Percentiles rank a stretch among this genome's conserved stretches.
Evolutionary conservation across 805 yeast genomes (phyloP).

Genomic region (Naumovozyma castellii): DNA sequence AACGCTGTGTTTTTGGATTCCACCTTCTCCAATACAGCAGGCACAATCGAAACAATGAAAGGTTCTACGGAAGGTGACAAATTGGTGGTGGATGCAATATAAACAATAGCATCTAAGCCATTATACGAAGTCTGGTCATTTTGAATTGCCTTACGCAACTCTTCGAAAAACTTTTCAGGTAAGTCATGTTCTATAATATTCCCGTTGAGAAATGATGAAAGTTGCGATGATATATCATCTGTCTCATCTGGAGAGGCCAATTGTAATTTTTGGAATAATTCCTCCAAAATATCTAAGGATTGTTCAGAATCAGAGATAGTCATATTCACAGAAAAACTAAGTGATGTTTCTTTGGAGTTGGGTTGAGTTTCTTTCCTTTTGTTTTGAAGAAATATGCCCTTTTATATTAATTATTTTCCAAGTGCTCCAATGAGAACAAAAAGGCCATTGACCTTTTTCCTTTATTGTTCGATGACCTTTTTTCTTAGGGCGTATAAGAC

Average conservation of each 20-base stretch:
- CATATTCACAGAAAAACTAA: background rate
- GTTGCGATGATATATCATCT: conserved; percentile 74
- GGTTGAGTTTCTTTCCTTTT: no score
- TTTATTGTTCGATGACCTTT: no score
- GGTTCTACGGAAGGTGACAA: conserved; percentile 91
- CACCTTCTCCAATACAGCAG: conserved; percentile 58
- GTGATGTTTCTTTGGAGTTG: no score
- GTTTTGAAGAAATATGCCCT: no score
- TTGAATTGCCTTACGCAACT: conserved; percentile 62
- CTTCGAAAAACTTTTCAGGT: conserved; percentile 73
- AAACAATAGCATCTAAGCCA: conserved; percentile 72
- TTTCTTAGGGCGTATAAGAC: no score
- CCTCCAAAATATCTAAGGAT: conserved; percentile 65
- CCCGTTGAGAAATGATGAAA: conserved; percentile 87
- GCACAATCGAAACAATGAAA: conserved; percentile 65
- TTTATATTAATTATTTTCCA: no score
- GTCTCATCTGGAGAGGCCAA: conserved; percentile 78
- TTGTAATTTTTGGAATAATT: conserved; percentile 81
- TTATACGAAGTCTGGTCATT: conserved; percentile 71
- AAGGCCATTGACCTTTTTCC: no score
- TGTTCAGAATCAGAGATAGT: conserved; percentile 36
- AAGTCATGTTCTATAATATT: conserved; percentile 96
- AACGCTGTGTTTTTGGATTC: no score
- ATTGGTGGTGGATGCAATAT: conserved; percentile 70
- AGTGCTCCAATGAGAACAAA: no score